Evolutionary conservation across 176 grass and related monocot genomes (phyloP), one percentile per base, ranked within the genome.

Genomic region (Oryza officinalis): DNA sequence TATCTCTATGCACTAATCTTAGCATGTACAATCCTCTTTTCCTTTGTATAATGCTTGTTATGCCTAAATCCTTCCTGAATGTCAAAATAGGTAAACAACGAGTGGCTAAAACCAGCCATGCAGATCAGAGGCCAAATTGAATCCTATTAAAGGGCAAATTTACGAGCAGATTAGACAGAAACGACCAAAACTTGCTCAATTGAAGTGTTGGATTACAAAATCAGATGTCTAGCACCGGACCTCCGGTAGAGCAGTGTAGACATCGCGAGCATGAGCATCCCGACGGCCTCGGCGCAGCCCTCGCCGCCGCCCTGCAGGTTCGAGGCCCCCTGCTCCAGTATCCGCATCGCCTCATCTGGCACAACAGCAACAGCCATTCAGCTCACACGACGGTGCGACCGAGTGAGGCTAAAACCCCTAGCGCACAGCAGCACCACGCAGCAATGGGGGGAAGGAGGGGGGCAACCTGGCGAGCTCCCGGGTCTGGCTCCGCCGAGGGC

Each of bases 181-280:
- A 17, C 6, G 18, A 26, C 26, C 40, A 13, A 69, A 76, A 68
- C 61, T 10, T 63, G 1, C 13, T 52, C 50, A 32, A 54, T 12
- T 40, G 63, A 27, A 74, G 68, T 47, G 67, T 25, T 13, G 31
- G 75, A 70, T 71, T 40, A 17, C 37, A 88, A 33, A 91, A 88
- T 78, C 46, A 76, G 50, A 38, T 43, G 43, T 12, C 25, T 9
- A 20, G 33, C 31, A 8, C 37, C 66, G 25, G 3, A 97, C 95
- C 95, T 94, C 72, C 94, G 81, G 60, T 97, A 97, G 11, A 88
- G 86, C 20, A 97, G 85, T 25, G 92, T 97, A 44, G 95, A 94
- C 86, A 94, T 91, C 30, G 90, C 88, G 22, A 97, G 84, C 80
- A 89, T 86, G 70, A 97, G 86, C 88, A 77, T n/a, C 13, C 84